Percentiles rank a stretch among this genome's conserved stretches.
Evolutionary conservation across 805 yeast genomes (phyloP).

Genomic region (Candida anglica): DNA sequence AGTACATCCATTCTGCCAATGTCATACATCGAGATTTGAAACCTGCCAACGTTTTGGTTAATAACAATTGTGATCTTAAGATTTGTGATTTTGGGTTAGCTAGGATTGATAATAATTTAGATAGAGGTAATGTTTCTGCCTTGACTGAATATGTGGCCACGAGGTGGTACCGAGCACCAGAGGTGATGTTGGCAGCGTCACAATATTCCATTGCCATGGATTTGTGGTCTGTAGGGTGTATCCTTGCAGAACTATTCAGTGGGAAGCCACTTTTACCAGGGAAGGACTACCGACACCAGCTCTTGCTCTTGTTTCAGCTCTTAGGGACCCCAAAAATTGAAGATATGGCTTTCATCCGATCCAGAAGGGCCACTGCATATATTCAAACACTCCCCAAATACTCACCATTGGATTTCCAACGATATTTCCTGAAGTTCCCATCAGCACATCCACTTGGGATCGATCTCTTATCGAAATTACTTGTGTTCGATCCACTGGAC

Average conservation of each 20-base stretch:
- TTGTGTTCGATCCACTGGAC: slow-evolving; percentile 80
- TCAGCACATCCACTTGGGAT: slow-evolving; percentile 22
- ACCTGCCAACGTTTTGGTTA: slow-evolving; percentile 66
- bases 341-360: slow-evolving; percentile 16
- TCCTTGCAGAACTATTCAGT: slow-evolving; percentile 63
- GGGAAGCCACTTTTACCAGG: slow-evolving; percentile 73
- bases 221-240: slow-evolving; percentile 79
- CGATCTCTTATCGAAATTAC: slow-evolving; percentile 53
- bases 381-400: slow-evolving; percentile 22
- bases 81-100: slow-evolving; percentile 80
- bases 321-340: slow-evolving; percentile 59
- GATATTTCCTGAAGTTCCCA: slow-evolving; percentile 10
- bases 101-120: slow-evolving; percentile 39
- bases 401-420: slow-evolving; percentile 12
- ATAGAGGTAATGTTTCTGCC: slow-evolving; percentile 29
- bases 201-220: slow-evolving; percentile 76
- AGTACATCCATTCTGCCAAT: slow-evolving; percentile 65
- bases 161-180: slow-evolving; percentile 83
- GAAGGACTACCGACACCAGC: slow-evolving; percentile 65
- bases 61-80: slow-evolving; percentile 69
- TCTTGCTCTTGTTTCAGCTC: slow-evolving; percentile 60
- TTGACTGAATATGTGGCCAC: slow-evolving; percentile 83
- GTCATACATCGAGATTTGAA: slow-evolving; percentile 77
- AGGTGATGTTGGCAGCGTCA: slow-evolving; percentile 70
- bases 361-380: slow-evolving; percentile 21